Percentiles rank a stretch among this genome's conserved stretches.
These are phyloP conservation scores for Penicillium paxilli DNA, from an alignment of 495 filamentous ascomycete species.

Conservation along the genomic window DNA sequence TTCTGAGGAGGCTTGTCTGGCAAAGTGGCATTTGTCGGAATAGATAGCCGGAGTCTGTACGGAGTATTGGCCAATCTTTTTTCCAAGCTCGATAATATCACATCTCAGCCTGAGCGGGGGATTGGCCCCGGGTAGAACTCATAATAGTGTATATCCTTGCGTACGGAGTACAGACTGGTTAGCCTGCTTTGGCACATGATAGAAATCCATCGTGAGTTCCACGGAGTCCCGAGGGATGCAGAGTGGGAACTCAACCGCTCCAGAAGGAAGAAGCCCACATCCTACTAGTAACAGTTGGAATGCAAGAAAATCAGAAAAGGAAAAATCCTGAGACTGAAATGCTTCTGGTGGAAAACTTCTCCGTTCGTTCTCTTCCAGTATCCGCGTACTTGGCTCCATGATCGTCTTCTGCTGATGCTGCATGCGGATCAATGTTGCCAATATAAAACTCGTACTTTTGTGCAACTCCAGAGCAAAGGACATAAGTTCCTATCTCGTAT, in stretches of 20 bases:
- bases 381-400: neutral
- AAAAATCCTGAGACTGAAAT: neutral
- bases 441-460: neutral
- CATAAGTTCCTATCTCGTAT: too few species aligned
- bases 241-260: slow-evolving; percentile 7
- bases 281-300: slow-evolving; percentile 2
- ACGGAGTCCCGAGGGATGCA: slow-evolving; percentile 9
- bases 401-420: neutral
- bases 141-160: too few species aligned
- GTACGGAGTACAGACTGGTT: too few species aligned
- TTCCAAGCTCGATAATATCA: too few species aligned
- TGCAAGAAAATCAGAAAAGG: neutral
- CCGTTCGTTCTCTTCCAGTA: slow-evolving; percentile 3
- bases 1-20: neutral
- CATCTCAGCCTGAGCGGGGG: too few species aligned
- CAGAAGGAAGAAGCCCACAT: slow-evolving; percentile 7
- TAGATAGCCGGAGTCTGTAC: too few species aligned
- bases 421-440: neutral
- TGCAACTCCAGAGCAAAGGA: neutral
- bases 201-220: slow-evolving; percentile 7
- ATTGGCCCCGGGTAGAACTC: too few species aligned
- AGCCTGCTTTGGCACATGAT: neutral
- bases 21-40: too few species aligned
- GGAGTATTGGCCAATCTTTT: too few species aligned
- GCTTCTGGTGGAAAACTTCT: slow-evolving; percentile 13